Base-by-base conservation (phyloP, 768 basidiomycete species). In the Suillus bovinus region DNA sequence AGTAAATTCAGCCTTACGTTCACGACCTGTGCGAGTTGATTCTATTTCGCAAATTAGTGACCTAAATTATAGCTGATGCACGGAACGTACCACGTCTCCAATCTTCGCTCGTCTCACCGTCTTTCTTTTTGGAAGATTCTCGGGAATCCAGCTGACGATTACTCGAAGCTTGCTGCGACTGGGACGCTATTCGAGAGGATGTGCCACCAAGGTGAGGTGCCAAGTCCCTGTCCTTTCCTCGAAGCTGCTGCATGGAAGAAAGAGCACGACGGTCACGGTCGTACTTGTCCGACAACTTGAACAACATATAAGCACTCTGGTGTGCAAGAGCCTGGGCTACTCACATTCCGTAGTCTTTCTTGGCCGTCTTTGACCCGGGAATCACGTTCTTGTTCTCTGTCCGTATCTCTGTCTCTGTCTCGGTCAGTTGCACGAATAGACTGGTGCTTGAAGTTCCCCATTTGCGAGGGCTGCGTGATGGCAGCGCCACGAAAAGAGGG, bases 371-470 rank as follows among this genome's bases (percentile, higher is more conserved):
- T 88, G 66, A 91, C 88, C 66, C 86, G 75, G 24, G 81, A 78
- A 69, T 91, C 81, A 8, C 82, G 81, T 56, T 84, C 83, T 59
- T 79, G 76, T 33, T 83, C 82, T 61, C 74, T 77, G 62, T 82
- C 87, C 9, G 73, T 71, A 27, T 85, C 74, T 59, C 69, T 71
- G 50, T 77, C 85, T 55, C 81, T 77, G 60, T 83, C 82, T 42
- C 87, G 83, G 72, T 91, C 90, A 47, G 78, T 80, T 17, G 84
- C 79, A 59, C 91, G 89, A 67, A 89, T 76, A 13, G 92, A 91
- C 67, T 94, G 93, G 69, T 94, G 93, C 71, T 92, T 91, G 75
- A 94, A 94, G 71, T 93, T 93, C 54, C 93, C 93, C 93, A 94
- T 94, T 77, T 94, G 92, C 39, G 93, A 91, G 31, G 91, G 90